Evolutionary conservation across 2,329 filamentous ascomycete species (phyloP).

Genomic region (Magnaporthiopsis incrustans): DNA sequence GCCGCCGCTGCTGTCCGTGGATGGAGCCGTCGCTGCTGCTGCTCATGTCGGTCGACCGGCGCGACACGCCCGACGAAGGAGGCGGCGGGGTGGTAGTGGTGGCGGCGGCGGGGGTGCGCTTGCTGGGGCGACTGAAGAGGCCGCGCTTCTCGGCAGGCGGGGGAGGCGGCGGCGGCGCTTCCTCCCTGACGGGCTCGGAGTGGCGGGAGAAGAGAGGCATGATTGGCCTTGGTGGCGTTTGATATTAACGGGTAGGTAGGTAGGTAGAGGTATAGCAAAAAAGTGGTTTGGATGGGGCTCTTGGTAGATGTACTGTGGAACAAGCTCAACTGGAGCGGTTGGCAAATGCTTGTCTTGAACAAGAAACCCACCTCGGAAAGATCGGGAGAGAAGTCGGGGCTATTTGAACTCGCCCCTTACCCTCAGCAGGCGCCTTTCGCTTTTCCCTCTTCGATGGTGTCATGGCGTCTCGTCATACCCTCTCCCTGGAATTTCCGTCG

Average conservation of each 20-base stretch:
- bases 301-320: neutral
- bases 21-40: slow-evolving; percentile 11
- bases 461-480: neutral
- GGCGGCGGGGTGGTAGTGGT: slow-evolving; percentile 13
- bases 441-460: neutral
- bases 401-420: slow-evolving; percentile 1
- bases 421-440: neutral
- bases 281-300: neutral
- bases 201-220: slow-evolving; percentile 28
- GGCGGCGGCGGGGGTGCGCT: slow-evolving; percentile 21
- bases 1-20: slow-evolving; percentile 13
- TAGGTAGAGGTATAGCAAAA: neutral
- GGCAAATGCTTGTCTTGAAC: neutral
- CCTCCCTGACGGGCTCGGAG: slow-evolving; percentile 17
- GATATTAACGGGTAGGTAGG: no score
- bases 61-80: slow-evolving; percentile 14
- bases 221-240: slow-evolving; percentile 9
- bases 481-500: neutral
- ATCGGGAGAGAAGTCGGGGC: neutral
- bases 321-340: neutral
- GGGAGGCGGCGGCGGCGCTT: slow-evolving; percentile 20
- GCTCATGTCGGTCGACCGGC: slow-evolving; percentile 19
- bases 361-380: neutral
- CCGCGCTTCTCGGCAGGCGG: slow-evolving; percentile 22
- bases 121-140: slow-evolving; percentile 25